Base-by-base conservation (phyloP, 768 basidiomycete species). In the Suillus variegatus region DNA sequence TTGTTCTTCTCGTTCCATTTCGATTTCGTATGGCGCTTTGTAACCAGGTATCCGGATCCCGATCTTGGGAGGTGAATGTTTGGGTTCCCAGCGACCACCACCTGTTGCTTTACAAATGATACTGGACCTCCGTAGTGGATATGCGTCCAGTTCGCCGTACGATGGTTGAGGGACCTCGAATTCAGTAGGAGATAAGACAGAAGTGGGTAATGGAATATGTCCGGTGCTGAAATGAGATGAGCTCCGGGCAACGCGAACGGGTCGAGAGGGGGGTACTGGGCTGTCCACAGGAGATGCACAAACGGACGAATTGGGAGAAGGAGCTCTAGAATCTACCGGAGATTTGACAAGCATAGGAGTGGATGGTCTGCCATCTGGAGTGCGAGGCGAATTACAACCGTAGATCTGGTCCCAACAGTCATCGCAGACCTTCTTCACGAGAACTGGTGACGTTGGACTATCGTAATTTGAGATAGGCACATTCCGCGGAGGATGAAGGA, bases 71-170 rank as follows among this genome's bases (percentile, higher is more conserved):
- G 82, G 78, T 12, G 77, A 75, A 38, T 82, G 83, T 70, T 88
- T 89, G 41, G 92, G 92, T 68, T 86, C 85, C 92, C 92, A 93
- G 41, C 92, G 86, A 18, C 92, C 92, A 16, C 91, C 91, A 55
- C 92, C 92, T 22, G 86, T 85, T 1, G 88, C 89, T 70, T 93
- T 94, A 79, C 92, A 94, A 16, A 92, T 82, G 58, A 84, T 79
- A 69, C 84, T 86, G 3, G 87, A 85, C 63, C 86, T 85, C 51
- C 84, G 82, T 25, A 93, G 84, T 2, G 92, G 92, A 69, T 93
- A 93, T 1, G 88, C 84, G 60, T 88, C 87, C 36, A 93, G 82
- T 73, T 90, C 90, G 66, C 90, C 90, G 64, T 85, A 86, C 1
- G 86, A 86, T 63, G 80, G 83, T 65, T 83, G 81, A 2, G 80